Conservation (phyloP, 2,329 filamentous ascomycete genomes). For the Pestalotiopsis sp. region DNA sequence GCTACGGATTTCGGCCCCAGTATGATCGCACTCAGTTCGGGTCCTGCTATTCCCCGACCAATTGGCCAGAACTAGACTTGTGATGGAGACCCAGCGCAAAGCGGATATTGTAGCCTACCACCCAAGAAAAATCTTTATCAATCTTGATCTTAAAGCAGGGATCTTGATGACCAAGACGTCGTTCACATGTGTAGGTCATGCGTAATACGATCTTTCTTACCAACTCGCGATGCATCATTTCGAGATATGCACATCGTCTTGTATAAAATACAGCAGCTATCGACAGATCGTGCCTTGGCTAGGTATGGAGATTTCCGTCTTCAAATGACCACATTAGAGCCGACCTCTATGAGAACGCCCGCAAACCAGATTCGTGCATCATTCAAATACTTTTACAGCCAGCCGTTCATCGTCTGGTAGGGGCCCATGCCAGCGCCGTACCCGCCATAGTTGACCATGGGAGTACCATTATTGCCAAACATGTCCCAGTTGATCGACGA, state of each 20-base stretch:
- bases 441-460: neutral
- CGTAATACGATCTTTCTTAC: no score
- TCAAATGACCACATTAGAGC: neutral
- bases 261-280: neutral
- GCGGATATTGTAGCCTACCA: neutral
- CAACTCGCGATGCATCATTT: no score
- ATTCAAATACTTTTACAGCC: slow-evolving; percentile 10
- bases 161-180: no score
- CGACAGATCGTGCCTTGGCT: neutral
- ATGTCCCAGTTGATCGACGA: slow-evolving; percentile 32
- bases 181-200: no score
- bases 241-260: neutral
- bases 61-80: neutral
- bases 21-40: neutral
- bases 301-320: slow-evolving; percentile 6
- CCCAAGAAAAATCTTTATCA: neutral
- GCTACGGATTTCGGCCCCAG: neutral
- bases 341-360: slow-evolving; percentile 16
- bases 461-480: slow-evolving; percentile 22
- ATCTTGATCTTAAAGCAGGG: no score
- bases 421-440: slow-evolving; percentile 4
- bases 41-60: neutral
- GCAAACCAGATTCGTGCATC: neutral
- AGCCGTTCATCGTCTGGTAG: slow-evolving; percentile 15
- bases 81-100: neutral